phyloP scores from a whole-genome alignment of 1,139 yeast genomes.

The Suhomyces taliae region DNA sequence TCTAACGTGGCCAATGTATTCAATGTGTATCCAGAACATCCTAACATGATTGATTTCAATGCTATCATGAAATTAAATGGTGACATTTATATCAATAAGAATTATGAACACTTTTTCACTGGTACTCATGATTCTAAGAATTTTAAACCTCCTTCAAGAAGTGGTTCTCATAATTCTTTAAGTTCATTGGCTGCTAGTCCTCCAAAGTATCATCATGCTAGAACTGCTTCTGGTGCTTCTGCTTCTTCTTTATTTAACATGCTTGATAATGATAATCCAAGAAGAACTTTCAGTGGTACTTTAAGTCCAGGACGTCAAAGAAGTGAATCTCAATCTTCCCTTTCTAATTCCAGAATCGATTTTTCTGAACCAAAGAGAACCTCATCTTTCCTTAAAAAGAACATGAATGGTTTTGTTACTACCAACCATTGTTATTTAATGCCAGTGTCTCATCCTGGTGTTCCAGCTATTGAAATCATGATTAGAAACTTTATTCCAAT shows the following conservation, averaged over 20 bases:
- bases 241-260: slow-evolving; percentile 18
- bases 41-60: slow-evolving; percentile 53
- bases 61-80: slow-evolving; percentile 54
- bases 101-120: slow-evolving; percentile 30
- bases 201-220: slow-evolving; percentile 5
- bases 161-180: slow-evolving; percentile 12
- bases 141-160: slow-evolving; percentile 9
- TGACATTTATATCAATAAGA: slow-evolving; percentile 47
- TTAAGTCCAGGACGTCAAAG: slow-evolving; percentile 9
- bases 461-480: slow-evolving; percentile 57
- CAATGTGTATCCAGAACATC: slow-evolving; percentile 57
- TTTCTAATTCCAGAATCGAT: slow-evolving; percentile 6
- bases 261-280: slow-evolving; percentile 12
- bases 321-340: slow-evolving; percentile 5
- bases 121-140: slow-evolving; percentile 1
- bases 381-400: slow-evolving; percentile 24
- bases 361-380: slow-evolving; percentile 13
- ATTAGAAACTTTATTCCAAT: slow-evolving; percentile 53
- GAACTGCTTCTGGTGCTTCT: slow-evolving; percentile 12
- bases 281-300: slow-evolving; percentile 9
- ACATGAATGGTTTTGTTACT: slow-evolving; percentile 30
- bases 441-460: slow-evolving; percentile 58
- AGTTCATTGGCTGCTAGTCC: slow-evolving; percentile 7
- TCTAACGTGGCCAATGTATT: slow-evolving; percentile 41
- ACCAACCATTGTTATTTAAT: slow-evolving; percentile 47